phyloP scores from a whole-genome alignment of 1,139 yeast genomes.

The Suzukiozyma palmioleophila region DNA sequence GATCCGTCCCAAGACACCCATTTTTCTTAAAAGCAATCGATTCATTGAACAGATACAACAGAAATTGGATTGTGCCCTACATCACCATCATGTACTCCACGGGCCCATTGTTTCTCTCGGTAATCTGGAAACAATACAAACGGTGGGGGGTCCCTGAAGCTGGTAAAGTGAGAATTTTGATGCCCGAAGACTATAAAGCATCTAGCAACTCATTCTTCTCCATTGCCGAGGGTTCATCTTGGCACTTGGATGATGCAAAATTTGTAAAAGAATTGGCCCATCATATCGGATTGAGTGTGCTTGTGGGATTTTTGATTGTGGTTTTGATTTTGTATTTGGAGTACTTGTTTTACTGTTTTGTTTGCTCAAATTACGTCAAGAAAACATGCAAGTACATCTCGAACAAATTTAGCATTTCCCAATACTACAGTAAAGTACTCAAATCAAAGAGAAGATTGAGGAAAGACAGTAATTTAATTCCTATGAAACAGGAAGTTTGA shows the following conservation, averaged over 20 bases:
- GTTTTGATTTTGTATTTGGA: constrained; percentile 55
- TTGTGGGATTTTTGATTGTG: constrained; percentile 63
- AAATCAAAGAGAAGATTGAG: constrained; percentile 38
- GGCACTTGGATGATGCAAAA: constrained; percentile 86
- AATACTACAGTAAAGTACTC: constrained; percentile 5
- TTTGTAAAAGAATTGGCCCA: constrained; percentile 65
- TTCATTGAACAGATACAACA: constrained; percentile 56
- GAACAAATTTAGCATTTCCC: constrained; percentile 8
- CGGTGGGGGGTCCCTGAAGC: constrained; percentile 70
- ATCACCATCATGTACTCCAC: constrained; percentile 91
- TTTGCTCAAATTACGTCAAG: constrained; percentile 29
- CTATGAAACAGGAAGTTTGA: constrained; percentile 1
- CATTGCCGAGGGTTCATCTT: constrained; percentile 75
- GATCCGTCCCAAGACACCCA: constrained; percentile 81
- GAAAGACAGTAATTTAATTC: constrained; percentile 48
- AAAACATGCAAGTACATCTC: constrained; percentile 15
- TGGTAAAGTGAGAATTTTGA: constrained; percentile 59
- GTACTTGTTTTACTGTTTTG: constrained; percentile 53
- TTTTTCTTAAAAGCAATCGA: constrained; percentile 72
- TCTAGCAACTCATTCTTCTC: constrained; percentile 59
- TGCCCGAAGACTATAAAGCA: constrained; percentile 68
- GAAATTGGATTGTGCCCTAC: constrained; percentile 79
- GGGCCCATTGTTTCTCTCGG: constrained; percentile 84
- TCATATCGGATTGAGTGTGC: constrained; percentile 65
- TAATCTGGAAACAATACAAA: constrained; percentile 82